Evolutionary conservation across 441 rosid genomes (phyloP).

Genomic region (Jatropha podagrica): DNA sequence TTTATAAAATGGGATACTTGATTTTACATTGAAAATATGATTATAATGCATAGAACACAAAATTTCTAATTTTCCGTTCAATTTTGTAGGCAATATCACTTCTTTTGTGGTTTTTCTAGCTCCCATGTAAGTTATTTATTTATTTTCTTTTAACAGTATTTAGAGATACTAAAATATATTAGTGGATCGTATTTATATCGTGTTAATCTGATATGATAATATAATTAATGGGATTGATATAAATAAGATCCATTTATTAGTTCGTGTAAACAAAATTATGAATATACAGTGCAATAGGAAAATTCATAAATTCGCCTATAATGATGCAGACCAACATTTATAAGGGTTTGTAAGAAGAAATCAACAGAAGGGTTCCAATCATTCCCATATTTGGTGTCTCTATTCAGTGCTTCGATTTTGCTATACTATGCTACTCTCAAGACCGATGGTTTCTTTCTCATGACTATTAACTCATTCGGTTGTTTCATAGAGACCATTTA

Average conservation of each 20-base stretch:
- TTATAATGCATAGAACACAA: background rate
- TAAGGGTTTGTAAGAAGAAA: constrained; percentile 62
- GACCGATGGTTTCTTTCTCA: constrained; percentile 51
- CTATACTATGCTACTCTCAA: constrained; percentile 68
- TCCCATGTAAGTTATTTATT: constrained; percentile 61
- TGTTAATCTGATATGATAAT: no score
- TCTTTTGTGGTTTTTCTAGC: constrained; percentile 73
- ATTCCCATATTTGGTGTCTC: constrained; percentile 70
- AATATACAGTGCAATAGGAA: no score
- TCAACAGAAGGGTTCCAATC: constrained; percentile 76
- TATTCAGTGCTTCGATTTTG: constrained; percentile 85
- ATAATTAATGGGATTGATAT: no score
- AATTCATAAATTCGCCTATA: no score
- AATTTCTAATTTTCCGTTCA: background rate
- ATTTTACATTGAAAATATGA: no score
- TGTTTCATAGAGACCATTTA: constrained; percentile 62
- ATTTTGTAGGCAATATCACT: constrained; percentile 59
- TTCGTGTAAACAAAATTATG: no score
- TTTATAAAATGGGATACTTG: background rate
- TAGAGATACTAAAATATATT: no score
- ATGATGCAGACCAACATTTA: constrained; percentile 64
- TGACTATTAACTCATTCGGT: constrained; percentile 81
- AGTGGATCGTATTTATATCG: no score
- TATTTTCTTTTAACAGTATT: no score
- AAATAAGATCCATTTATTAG: no score